Evolutionary conservation across 108 stramenopile species (phyloP), one percentile per base, ranked within the genome.

Genomic region (Skeletonema tropicum): DNA sequence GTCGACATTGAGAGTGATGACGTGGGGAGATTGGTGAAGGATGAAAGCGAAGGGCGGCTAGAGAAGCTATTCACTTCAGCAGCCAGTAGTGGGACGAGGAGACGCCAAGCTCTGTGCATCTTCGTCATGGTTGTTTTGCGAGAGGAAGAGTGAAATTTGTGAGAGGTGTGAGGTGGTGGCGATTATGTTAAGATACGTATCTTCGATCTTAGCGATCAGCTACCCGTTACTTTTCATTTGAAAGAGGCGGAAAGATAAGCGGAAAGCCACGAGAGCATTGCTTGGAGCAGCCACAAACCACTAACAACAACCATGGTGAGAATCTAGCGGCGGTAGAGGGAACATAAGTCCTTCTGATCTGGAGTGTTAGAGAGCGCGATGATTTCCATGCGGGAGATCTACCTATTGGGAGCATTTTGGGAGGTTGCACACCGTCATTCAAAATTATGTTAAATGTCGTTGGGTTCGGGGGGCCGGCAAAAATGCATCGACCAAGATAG

Each of bases 221-320:
- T 12, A 13, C 39, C 39, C 39, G 39, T 41, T 41, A 41, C 13
- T 41, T 41, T 41, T 41, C 39, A 41, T 41, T 13, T 29, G 26
- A 29, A 29, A 29, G 26, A 29, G 26, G 1, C 26, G 26, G 26
- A 29, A 29, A 29, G 26, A 29, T 1, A 29, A 29, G 26, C 26
- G 2, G 26, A 29, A 29, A 29, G 26, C 26, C 26, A 29, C 26
- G 26, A 45, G 15, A 5, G 63, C 39, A 64, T 35, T 36, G 63
- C 19, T 63, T 2, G 0, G 33, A 29, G 17, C 52, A n/a, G 33
- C 63, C 11, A 21, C 25, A 17, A 62, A 62, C 26, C 31, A 64
- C 19, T 13, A 71, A 65, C 26, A 25, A 15, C 64, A 73, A 73
- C 73, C 65, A 73, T 68, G 66, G 67, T 68, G 26, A 73, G 73